Evolutionary conservation across 169 alveolate species (phyloP).

Genomic region (Plasmodium knowlesi): DNA sequence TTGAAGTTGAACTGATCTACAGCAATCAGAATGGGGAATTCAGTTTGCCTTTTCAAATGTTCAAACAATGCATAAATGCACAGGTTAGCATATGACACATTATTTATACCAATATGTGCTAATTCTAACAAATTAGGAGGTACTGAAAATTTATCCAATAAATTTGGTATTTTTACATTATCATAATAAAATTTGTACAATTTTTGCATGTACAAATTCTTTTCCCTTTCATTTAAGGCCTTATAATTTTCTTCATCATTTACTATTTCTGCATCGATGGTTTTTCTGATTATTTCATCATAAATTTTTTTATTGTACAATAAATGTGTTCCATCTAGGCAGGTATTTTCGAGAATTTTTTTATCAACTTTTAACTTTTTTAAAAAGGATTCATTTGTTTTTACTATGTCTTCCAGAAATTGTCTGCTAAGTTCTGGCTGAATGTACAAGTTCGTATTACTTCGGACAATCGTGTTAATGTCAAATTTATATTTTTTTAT

Average conservation of each 20-base stretch:
- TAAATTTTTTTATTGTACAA: constrained; percentile 80
- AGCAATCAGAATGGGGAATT: constrained; percentile 78
- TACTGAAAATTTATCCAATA: constrained; percentile 77
- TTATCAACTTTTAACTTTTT: constrained; percentile 58
- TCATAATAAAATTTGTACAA: constrained; percentile 49
- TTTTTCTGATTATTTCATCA: constrained; percentile 80
- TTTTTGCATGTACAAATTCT: constrained; percentile 34
- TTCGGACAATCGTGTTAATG: constrained; percentile 81
- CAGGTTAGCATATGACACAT: constrained; percentile 82
- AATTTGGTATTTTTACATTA: constrained; percentile 43
- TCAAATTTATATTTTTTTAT: constrained; percentile 82
- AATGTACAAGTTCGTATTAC: constrained; percentile 84
- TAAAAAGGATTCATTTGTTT: constrained; percentile 75
- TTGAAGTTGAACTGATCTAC: constrained; percentile 66
- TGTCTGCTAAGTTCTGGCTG: constrained; percentile 86
- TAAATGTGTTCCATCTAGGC: constrained; percentile 85
- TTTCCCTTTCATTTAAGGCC: constrained; percentile 64
- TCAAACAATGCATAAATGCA: constrained; percentile 83
- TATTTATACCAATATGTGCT: constrained; percentile 80
- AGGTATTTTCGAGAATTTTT: constrained; percentile 70
- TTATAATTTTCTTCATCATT: constrained; percentile 75
- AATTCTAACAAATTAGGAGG: constrained; percentile 81
- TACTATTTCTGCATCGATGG: constrained; percentile 79
- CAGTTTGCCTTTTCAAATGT: constrained; percentile 84
- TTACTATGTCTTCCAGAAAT: constrained; percentile 79